Percentiles rank a stretch among this genome's conserved stretches.
These are phyloP conservation scores for Amauroascus niger DNA, from an alignment of 2,329 filamentous ascomycete genomes.

Conservation along the genomic window DNA sequence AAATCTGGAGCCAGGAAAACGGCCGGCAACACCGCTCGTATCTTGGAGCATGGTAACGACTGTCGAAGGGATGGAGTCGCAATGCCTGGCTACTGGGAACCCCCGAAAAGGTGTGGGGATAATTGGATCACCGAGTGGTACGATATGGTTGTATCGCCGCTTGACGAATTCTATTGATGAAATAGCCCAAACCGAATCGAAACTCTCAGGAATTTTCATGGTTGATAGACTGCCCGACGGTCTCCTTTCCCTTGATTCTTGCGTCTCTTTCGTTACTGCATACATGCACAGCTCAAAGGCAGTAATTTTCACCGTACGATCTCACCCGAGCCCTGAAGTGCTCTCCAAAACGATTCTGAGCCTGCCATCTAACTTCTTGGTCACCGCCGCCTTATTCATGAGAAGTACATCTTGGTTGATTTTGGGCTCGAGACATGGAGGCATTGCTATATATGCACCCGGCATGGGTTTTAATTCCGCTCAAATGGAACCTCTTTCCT, in stretches of 20 bases:
- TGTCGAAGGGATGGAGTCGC: conserved; percentile 26
- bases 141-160: conserved; percentile 30
- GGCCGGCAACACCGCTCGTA: conserved; percentile 13
- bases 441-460: conserved; percentile 40
- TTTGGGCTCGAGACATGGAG: conserved; percentile 49
- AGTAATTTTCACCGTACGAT: background rate
- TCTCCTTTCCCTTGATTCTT: background rate
- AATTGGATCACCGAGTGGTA: conserved; percentile 27
- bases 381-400: conserved; percentile 43
- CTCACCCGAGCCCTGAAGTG: background rate
- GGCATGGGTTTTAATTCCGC: conserved; percentile 14
- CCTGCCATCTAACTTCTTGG: conserved; percentile 39
- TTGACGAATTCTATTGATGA: conserved; percentile 22
- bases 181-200: conserved; percentile 22
- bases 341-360: conserved; percentile 4
- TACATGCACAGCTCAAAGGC: conserved; percentile 6
- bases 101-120: conserved; percentile 27
- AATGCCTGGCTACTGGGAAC: conserved; percentile 25
- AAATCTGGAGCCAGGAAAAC: background rate
- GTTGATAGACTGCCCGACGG: conserved; percentile 13
- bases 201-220: conserved; percentile 25
- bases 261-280: conserved; percentile 8
- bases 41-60: conserved; percentile 25
- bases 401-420: conserved; percentile 31
- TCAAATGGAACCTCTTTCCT: conserved; percentile 11